Evolutionary conservation across 495 filamentous ascomycete species (phyloP).

Genomic region (Pyronema omphalodes): DNA sequence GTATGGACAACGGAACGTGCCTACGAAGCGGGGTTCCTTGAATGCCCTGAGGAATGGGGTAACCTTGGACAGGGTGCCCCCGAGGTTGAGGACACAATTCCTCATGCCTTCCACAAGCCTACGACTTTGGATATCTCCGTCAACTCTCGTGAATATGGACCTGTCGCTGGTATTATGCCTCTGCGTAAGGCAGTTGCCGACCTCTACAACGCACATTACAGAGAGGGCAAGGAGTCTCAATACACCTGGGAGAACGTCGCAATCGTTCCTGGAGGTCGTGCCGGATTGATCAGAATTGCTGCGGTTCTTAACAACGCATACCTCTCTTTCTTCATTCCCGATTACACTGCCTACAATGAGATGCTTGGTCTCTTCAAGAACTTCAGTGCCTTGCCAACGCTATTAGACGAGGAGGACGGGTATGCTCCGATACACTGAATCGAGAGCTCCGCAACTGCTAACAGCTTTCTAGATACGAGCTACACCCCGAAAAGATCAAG

Average conservation of each 20-base stretch:
- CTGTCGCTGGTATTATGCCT: constrained; percentile 82
- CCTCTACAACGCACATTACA: constrained; percentile 84
- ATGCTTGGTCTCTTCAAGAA: constrained; percentile 88
- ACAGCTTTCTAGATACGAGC: constrained; percentile 30
- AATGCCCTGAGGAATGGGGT: constrained; percentile 69
- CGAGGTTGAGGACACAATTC: constrained; percentile 84
- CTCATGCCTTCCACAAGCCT: constrained; percentile 75
- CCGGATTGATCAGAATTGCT: constrained; percentile 83
- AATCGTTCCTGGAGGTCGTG: constrained; percentile 85
- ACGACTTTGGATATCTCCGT: constrained; percentile 58
- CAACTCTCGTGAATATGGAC: constrained; percentile 71
- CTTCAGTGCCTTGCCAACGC: constrained; percentile 78
- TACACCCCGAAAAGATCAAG: constrained; percentile 79
- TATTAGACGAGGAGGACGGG: constrained; percentile 59
- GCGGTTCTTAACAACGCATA: constrained; percentile 87
- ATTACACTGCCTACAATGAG: constrained; percentile 65
- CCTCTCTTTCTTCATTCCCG: constrained; percentile 69
- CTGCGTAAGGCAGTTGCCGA: constrained; percentile 76
- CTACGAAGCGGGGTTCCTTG: constrained; percentile 59
- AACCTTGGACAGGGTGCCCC: constrained; percentile 92
- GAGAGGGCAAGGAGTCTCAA: constrained; percentile 68
- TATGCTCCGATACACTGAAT: constrained; percentile 29
- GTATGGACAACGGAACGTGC: constrained; percentile 77
- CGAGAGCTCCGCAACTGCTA: not conserved
- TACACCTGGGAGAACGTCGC: constrained; percentile 99